Evolutionary conservation across 257 asterid species (phyloP).

Genomic region (Solanum chiquidenum): DNA sequence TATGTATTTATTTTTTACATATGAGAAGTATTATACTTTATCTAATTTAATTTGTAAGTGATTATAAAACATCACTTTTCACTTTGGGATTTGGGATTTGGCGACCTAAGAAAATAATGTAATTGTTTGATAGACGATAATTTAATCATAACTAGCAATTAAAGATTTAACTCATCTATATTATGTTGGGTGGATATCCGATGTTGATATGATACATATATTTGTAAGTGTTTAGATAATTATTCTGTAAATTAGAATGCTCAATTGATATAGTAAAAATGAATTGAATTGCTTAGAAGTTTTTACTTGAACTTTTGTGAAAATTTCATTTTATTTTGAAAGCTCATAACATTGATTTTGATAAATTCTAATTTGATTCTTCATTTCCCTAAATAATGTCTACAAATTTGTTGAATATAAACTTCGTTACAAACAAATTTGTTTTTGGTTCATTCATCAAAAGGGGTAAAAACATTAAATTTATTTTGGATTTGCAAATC

Average conservation of each 20-base stretch:
- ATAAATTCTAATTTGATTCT: background rate
- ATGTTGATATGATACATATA: background rate
- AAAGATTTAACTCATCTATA: background rate
- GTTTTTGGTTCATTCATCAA: background rate
- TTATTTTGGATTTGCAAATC: background rate
- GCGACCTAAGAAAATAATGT: background rate
- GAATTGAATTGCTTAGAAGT: background rate
- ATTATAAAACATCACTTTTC: background rate
- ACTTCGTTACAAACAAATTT: background rate
- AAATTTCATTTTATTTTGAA: background rate
- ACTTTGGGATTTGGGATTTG: background rate
- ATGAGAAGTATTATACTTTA: accelerated
- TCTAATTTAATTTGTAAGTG: background rate
- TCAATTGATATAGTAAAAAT: accelerated
- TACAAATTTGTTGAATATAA: background rate
- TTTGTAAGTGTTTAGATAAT: background rate
- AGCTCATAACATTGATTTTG: background rate
- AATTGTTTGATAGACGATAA: background rate
- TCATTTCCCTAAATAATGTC: background rate
- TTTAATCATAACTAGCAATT: background rate
- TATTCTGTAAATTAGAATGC: accelerated
- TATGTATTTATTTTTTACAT: too few relatives aligned
- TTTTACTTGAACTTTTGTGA: too few relatives aligned
- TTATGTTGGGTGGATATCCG: background rate
- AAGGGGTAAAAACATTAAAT: background rate